These are phyloP conservation scores for Russula virescens DNA, from an alignment of 768 basidiomycete genomes.

Conservation along the genomic window DNA sequence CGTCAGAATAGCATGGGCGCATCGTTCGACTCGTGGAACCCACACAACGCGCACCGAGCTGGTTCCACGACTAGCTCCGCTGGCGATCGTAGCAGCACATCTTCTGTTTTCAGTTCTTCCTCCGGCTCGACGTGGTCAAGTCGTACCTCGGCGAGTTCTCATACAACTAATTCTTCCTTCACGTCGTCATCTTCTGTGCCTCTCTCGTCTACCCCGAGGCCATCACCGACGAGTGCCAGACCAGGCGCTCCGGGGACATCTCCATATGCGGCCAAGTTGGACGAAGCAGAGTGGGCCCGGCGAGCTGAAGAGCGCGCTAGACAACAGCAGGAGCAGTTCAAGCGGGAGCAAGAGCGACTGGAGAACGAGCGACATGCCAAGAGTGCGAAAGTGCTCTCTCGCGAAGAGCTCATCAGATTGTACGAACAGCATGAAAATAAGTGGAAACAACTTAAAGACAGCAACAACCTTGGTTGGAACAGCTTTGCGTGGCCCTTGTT, in stretches of 20 bases:
- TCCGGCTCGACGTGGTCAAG: constrained; percentile 23
- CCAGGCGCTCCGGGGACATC: constrained; percentile 23
- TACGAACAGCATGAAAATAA: constrained; percentile 58
- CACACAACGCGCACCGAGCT: constrained; percentile 29
- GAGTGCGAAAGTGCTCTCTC: constrained; percentile 41
- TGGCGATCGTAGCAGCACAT: constrained; percentile 23
- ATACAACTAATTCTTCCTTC: constrained; percentile 9
- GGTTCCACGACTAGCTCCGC: constrained; percentile 23
- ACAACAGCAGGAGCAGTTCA: constrained; percentile 64
- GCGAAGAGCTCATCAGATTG: constrained; percentile 50
- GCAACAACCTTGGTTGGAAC: constrained; percentile 50
- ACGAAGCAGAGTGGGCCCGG: constrained; percentile 55
- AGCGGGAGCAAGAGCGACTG: constrained; percentile 56
- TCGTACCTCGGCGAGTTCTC: constrained; percentile 20
- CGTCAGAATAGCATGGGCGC: constrained; percentile 30
- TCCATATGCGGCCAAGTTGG: constrained; percentile 22
- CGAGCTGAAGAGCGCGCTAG: constrained; percentile 58
- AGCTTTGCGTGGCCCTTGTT: constrained; percentile 74
- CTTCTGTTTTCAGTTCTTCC: constrained; percentile 23
- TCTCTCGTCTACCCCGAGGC: constrained; percentile 9
- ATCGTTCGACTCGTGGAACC: constrained; percentile 13
- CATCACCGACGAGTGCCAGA: constrained; percentile 10
- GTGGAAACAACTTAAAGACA: constrained; percentile 43
- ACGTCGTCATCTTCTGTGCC: constrained; percentile 14
- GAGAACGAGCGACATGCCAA: constrained; percentile 41